Evolutionary conservation across 257 asterid genomes (phyloP).

Genomic region (Cordia subcordata): DNA sequence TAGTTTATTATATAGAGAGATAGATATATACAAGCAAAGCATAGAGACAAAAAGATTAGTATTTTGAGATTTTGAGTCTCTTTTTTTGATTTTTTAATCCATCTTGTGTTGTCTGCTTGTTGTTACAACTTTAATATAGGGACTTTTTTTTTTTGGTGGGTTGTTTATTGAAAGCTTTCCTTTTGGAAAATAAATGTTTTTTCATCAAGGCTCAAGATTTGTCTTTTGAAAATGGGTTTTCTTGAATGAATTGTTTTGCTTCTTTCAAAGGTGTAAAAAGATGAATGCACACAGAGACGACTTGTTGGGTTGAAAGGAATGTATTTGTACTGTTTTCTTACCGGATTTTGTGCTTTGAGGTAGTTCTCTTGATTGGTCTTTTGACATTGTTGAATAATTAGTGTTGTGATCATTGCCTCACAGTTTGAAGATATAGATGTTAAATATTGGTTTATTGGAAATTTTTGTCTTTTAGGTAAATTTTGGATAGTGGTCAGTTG

Average conservation of each 20-base stretch:
- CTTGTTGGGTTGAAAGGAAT: neutral
- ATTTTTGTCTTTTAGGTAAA: constrained; percentile 9
- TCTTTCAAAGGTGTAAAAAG: neutral
- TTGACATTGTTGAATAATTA: constrained; percentile 9
- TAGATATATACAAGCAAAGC: constrained; percentile 4
- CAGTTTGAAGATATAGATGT: neutral
- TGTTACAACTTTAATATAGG: constrained; percentile 14
- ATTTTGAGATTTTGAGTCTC: constrained; percentile 9
- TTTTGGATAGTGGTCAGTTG: constrained; percentile 15
- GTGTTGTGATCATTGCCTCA: constrained; percentile 19
- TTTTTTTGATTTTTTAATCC: constrained; percentile 20
- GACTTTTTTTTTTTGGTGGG: constrained; percentile 8
- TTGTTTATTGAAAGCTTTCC: too few relatives aligned
- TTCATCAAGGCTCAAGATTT: neutral
- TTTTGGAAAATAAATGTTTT: neutral
- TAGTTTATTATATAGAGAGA: constrained; percentile 3
- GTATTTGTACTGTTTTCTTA: constrained; percentile 1
- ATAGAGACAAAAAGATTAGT: constrained; percentile 27
- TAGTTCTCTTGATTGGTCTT: constrained; percentile 18
- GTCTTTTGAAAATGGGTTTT: neutral
- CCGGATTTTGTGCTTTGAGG: constrained; percentile 11
- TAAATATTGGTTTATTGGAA: neutral
- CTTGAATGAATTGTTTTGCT: neutral
- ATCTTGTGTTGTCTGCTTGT: constrained; percentile 26
- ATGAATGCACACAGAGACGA: neutral